Conservation (phyloP, 2,329 filamentous ascomycete species). For the Bipolaris cookei region DNA sequence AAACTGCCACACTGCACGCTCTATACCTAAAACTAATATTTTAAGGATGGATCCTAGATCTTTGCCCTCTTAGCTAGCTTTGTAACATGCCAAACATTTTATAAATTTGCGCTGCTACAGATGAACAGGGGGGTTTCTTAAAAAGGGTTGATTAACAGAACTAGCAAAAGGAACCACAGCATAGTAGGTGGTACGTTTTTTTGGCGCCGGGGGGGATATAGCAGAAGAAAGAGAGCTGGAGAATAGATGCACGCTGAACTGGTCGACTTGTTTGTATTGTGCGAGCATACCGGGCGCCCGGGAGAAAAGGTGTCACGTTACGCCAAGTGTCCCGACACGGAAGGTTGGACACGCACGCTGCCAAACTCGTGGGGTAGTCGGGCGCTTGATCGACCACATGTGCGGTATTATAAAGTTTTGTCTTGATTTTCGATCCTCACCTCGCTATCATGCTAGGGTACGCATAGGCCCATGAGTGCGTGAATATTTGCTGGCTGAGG, state of each 20-base stretch:
- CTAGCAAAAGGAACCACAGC: not conserved
- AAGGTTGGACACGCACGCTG: too few relatives aligned
- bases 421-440: too few relatives aligned
- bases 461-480: too few relatives aligned
- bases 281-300: not conserved
- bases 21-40: not conserved
- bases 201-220: not conserved
- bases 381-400: too few relatives aligned
- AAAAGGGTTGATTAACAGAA: not conserved
- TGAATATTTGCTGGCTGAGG: too few relatives aligned
- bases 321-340: not conserved
- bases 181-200: not conserved
- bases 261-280: not conserved
- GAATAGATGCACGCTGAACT: not conserved
- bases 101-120: not conserved
- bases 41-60: not conserved
- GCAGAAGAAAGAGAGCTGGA: not conserved
- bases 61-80: not conserved
- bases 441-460: too few relatives aligned
- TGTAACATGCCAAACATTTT: not conserved
- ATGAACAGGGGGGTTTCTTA: not conserved
- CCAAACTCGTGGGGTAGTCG: too few relatives aligned
- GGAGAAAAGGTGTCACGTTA: not conserved
- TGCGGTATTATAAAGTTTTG: too few relatives aligned
- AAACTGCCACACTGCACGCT: not conserved